Evolutionary conservation across 1,284 basidiomycete genomes (phyloP).

Genomic region (Malassezia caprae): DNA sequence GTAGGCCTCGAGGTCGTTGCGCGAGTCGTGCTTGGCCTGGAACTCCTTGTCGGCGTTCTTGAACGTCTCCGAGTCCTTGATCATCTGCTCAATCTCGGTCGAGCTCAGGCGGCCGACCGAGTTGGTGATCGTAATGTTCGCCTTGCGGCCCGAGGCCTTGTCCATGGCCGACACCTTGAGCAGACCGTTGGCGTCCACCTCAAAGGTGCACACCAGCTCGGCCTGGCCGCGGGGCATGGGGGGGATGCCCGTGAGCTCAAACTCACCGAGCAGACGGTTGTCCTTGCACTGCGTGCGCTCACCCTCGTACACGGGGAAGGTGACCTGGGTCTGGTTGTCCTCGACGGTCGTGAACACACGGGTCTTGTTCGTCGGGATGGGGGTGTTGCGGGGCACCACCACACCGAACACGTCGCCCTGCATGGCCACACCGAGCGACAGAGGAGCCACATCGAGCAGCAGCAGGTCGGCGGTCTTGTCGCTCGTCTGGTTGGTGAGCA

Average conservation of each 20-base stretch:
- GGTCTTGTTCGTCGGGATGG: conserved; percentile 48
- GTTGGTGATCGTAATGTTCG: conserved; percentile 49
- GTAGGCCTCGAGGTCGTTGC: conserved; percentile 48
- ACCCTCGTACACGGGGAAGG: conserved; percentile 49
- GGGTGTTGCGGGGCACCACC: conserved; percentile 47
- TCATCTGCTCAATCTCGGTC: conserved; percentile 49
- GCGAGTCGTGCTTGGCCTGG: conserved; percentile 47
- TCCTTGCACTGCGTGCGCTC: conserved; percentile 49
- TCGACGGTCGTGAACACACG: conserved; percentile 48
- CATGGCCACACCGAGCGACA: conserved; percentile 49
- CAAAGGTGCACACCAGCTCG: conserved; percentile 46
- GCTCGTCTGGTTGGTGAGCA: conserved; percentile 48
- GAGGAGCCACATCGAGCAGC: conserved; percentile 47
- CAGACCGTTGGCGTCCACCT: conserved; percentile 48
- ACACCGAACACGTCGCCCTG: conserved; percentile 48
- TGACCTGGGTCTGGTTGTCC: conserved; percentile 49
- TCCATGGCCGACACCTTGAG: conserved; percentile 47
- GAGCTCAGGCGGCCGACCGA: conserved; percentile 44
- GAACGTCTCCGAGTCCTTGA: conserved; percentile 49
- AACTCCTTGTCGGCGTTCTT: conserved; percentile 48
- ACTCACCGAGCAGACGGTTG: conserved; percentile 49
- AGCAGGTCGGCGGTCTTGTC: conserved; percentile 49
- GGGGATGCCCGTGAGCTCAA: conserved; percentile 47
- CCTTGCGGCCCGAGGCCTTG: conserved; percentile 47
- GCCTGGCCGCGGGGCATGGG: conserved; percentile 47